Conservation (phyloP, 2,329 filamentous ascomycete genomes). For the Botrytis hyacinthi region DNA sequence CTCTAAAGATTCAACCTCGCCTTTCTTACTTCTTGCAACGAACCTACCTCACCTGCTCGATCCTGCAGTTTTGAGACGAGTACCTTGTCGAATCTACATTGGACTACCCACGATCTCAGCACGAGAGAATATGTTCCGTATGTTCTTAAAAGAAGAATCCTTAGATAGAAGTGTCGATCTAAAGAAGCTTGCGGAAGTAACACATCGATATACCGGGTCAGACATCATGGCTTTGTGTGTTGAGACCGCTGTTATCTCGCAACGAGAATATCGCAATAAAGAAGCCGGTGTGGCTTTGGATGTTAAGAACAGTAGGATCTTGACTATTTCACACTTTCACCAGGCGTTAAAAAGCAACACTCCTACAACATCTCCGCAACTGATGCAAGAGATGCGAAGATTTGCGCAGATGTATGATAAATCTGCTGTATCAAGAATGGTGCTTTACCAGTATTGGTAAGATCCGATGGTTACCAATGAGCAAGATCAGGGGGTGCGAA, state of each 20-base stretch:
- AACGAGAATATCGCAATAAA: neutral
- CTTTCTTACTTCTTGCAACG: neutral
- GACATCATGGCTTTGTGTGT: neutral
- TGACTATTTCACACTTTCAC: neutral
- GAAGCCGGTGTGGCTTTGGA: neutral
- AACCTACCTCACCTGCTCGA: neutral
- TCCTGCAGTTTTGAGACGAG: neutral
- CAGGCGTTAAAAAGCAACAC: neutral
- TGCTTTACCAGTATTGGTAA: neutral
- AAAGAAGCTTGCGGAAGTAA: neutral
- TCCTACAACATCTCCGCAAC: neutral
- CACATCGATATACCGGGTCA: neutral
- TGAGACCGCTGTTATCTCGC: neutral
- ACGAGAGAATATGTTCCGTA: neutral
- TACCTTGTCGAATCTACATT: neutral
- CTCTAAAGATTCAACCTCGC: neutral
- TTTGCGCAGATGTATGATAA: neutral
- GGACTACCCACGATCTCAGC: neutral
- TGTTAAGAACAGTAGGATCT: neutral
- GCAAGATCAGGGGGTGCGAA: neutral
- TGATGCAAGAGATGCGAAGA: neutral
- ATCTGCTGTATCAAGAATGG: neutral
- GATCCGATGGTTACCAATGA: neutral
- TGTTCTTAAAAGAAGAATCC: neutral
- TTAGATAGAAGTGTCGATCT: neutral